phyloP scores from a whole-genome alignment of 805 yeast genomes.

The Isabelozyma gotoi region DNA sequence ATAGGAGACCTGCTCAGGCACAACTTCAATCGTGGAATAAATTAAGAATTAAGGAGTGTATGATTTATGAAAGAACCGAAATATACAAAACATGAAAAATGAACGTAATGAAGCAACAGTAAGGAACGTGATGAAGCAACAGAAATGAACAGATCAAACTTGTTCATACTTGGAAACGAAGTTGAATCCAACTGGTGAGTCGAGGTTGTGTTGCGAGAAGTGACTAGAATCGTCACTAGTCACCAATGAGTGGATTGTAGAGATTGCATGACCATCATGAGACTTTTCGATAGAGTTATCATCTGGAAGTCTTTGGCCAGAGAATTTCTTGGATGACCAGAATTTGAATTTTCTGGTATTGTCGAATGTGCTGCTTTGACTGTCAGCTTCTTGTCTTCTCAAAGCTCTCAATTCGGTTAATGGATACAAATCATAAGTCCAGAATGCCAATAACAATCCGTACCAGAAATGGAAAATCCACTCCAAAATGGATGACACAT shows the following conservation, averaged over 20 bases:
- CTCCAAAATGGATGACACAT: constrained; percentile 19
- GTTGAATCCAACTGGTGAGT: constrained; percentile 3
- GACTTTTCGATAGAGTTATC: background rate
- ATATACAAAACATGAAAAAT: no score
- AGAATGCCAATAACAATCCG: constrained; percentile 23
- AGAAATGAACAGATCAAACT: background rate
- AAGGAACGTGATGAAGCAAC: background rate
- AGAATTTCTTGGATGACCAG: constrained; percentile 3
- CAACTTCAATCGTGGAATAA: background rate
- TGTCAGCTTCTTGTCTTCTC: constrained; percentile 2
- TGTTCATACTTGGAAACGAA: background rate
- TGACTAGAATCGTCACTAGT: background rate
- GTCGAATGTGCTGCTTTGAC: background rate
- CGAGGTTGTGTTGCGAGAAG: background rate
- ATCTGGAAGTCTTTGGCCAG: background rate
- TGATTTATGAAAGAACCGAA: background rate
- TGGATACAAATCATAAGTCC: constrained; percentile 29
- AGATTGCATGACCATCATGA: background rate
- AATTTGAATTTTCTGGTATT: constrained; percentile 7
- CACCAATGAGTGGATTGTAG: background rate
- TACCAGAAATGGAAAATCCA: constrained; percentile 30
- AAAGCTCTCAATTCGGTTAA: constrained; percentile 19
- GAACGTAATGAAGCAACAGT: background rate
- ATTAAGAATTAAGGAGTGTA: background rate
- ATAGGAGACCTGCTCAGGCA: background rate